phyloP scores from a whole-genome alignment of 345 rosid genomes.

The Aquilaria malaccensis region DNA sequence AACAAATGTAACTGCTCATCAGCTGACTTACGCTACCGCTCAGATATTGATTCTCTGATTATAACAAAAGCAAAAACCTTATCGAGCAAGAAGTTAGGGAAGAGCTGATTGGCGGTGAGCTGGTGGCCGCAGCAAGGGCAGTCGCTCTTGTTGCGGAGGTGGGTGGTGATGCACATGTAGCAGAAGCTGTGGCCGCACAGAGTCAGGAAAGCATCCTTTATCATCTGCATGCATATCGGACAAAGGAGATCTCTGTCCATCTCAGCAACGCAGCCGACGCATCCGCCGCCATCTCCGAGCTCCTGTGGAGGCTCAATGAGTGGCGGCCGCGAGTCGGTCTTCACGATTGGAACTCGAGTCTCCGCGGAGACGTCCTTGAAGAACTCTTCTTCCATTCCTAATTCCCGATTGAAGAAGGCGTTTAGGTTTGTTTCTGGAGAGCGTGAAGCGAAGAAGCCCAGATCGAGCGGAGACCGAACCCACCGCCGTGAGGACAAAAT shows the following conservation, averaged over 20 bases:
- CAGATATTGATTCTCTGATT: not conserved
- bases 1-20: not conserved
- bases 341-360: constrained; percentile 59
- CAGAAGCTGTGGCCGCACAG: constrained; percentile 98
- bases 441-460: too few species aligned
- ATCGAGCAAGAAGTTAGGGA: constrained; percentile 81
- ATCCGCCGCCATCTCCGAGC: constrained; percentile 17
- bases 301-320: constrained; percentile 17
- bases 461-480: too few species aligned
- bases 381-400: too few species aligned
- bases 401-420: too few species aligned
- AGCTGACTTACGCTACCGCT: not conserved
- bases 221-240: constrained; percentile 97
- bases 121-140: constrained; percentile 89
- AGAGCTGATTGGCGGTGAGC: constrained; percentile 74
- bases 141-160: constrained; percentile 85
- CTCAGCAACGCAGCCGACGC: constrained; percentile 21
- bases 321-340: constrained; percentile 31
- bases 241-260: constrained; percentile 78
- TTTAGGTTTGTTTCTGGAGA: too few species aligned
- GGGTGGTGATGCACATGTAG: constrained; percentile 92
- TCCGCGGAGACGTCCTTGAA: constrained; percentile 36
- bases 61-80: constrained; percentile 40
- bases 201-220: constrained; percentile 93
- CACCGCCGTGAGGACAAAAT: too few species aligned